Base-by-base conservation (phyloP, 331 rosid species). In the Pyrus hybrid region DNA sequence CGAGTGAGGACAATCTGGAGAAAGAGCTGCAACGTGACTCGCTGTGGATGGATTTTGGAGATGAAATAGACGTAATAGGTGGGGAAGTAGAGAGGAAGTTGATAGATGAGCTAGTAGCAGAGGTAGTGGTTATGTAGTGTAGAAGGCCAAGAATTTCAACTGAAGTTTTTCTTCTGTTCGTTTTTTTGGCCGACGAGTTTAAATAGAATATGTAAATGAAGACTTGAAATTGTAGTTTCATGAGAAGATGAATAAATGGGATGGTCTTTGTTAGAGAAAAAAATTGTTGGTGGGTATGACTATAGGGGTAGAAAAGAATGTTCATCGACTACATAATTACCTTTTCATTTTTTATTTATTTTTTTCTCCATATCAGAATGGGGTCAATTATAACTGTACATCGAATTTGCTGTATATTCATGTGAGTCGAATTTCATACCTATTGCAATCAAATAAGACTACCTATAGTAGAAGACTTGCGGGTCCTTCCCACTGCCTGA, bases 41-140 rank as follows among this genome's bases (percentile, higher is more conserved):
- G 0, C 71, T 82, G 70, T 89, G 99, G 98, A 43, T 86, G 85
- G 82, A 81, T 71, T 63, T 92, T 58, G 77, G 84, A 57, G 85
- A 86, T 18, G 84, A 85, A 70, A 82, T 91, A n/a, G 98, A 91
- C 78, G 77, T 62, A 68, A 80, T 95, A 76, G 91, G 96, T 58
- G 78, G 68, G 76, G 93, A 89, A 79, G 69, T 95, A 67, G 97
- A 87, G 90, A 78, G 68, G 54, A 43, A 80, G 79, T 32, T 95
- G 76, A 77, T 85, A 68, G 90, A 92, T 80, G 99, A 90, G 72
- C 74, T 95, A 69, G 85, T 95, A 66, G 89, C 82, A 70, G 93
- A 90, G 82, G 79, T 88, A 71, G 83, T 77, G 8, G 79, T 81
- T 65, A 65, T 73, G 75, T 86, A 73, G 53, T 61, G 53, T 61